Base-by-base conservation (phyloP, 495 filamentous ascomycete species). In the Cercophora samala region DNA sequence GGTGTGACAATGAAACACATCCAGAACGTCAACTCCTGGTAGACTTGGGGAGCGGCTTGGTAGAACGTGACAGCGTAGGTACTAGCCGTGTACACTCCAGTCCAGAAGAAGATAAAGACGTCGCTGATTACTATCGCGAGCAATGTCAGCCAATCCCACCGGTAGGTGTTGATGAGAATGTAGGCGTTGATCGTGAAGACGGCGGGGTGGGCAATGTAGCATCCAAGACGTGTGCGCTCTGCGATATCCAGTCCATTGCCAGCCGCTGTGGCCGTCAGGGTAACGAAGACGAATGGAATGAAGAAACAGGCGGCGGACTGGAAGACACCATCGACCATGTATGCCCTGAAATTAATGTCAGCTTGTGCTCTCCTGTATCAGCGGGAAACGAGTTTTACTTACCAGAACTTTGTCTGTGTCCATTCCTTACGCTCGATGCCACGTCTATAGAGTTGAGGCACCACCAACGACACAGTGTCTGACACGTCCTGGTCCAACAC, bases 371-470 rank as follows among this genome's bases (percentile, higher is more conserved):
- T 29, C 1, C 21, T 25, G 24, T 0, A 1, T 11, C 24, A 21
- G n/a, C n/a, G 18, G 6, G 22, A 56, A 23, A 22, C 18, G 18
- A 54, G 22, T 18, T 42, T 56, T 42, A 21, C 85, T 72, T 82
- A 97, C 95, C 96, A 99, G 77, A 99, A 99, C 77, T 99, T 99
- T 55, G 82, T 76, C 72, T 96, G 90, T 11, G 96, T 97, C 96
- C 96, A 99, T 81, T 99, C 96, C 76, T 92, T 88, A 64, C 93
- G 90, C 78, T 97, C 92, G 70, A 99, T 98, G 72, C 96, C 96
- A 70, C 96, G 87, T 64, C 94, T 89, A 76, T 99, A 99, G 26
- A 99, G 82, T 76, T 98, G 93, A 29, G 96, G 96, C 62, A 98
- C 93, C 63, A 91, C 93, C 53, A 99, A 82, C 9, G 96, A 97